Conservation (phyloP, 2,329 filamentous ascomycete genomes). For the Ascochyta lentis region DNA sequence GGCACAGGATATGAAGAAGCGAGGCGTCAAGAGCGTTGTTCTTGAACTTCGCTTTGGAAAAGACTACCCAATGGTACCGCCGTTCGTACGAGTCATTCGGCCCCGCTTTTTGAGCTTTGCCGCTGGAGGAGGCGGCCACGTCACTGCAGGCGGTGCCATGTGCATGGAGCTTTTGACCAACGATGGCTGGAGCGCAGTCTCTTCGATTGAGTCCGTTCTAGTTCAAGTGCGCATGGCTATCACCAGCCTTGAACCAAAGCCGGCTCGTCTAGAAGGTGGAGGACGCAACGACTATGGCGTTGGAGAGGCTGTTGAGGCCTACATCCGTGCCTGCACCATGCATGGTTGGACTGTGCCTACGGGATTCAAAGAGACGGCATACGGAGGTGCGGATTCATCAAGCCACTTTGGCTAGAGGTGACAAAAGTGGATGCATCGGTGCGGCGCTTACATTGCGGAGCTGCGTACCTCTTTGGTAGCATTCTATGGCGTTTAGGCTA, state of each 20-base stretch:
- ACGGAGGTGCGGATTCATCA: slow-evolving; percentile 31
- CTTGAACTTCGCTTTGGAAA: slow-evolving; percentile 82
- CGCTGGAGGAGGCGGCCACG: slow-evolving; percentile 80
- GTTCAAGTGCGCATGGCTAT: slow-evolving; percentile 82
- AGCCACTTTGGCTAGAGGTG: neutral
- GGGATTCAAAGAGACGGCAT: slow-evolving; percentile 62
- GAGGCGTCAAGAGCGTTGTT: slow-evolving; percentile 70
- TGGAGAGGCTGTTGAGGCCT: slow-evolving; percentile 76
- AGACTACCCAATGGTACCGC: slow-evolving; percentile 78
- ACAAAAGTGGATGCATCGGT: neutral
- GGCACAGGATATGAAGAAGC: slow-evolving; percentile 73
- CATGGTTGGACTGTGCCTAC: slow-evolving; percentile 78
- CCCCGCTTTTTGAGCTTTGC: slow-evolving; percentile 78
- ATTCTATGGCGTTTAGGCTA: neutral
- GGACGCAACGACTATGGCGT: slow-evolving; percentile 65
- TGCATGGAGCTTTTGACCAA: slow-evolving; percentile 84
- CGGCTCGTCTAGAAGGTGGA: slow-evolving; percentile 68
- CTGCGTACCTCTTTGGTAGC: neutral
- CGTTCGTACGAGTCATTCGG: slow-evolving; percentile 82
- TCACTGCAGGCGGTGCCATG: slow-evolving; percentile 83
- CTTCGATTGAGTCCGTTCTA: slow-evolving; percentile 78
- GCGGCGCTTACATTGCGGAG: no score
- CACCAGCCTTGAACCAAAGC: slow-evolving; percentile 69
- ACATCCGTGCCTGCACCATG: slow-evolving; percentile 67
- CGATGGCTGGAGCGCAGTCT: slow-evolving; percentile 78